Evolutionary conservation across 2,329 filamentous ascomycete species (phyloP), one percentile per base, ranked within the genome.

Genomic region (Ophiostoma pallidulum): DNA sequence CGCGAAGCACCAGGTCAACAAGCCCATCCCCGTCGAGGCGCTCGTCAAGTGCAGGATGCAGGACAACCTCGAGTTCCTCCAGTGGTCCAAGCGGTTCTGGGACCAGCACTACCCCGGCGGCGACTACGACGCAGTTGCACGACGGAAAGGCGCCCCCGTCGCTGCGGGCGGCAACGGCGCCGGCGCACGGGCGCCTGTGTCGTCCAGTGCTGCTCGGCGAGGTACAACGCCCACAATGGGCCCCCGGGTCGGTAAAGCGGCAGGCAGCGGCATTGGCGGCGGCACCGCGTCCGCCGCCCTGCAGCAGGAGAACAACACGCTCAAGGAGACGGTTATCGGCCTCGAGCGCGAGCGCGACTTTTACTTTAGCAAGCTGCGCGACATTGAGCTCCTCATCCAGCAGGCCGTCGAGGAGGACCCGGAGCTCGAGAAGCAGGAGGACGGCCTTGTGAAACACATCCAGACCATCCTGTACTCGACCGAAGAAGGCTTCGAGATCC

Each of bases 11-110:
- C 74, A 81, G 55, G 77, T 98, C 71, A 90, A 97, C 60, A 89
- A 89, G 64, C 84, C 85, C 24, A 82, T 98, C 58, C 88, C 88
- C 51, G 88, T 97, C 64, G 81, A 95, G 66, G 74, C 77, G 50
- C 81, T 98, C 51, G 80, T 92, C 60, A 98, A 97, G 69, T 98
- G 92, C 76, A 96, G 95, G 75, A 98, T 98, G 91, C 92, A 98
- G 76, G 92, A 98, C 68, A 98, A 98, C 72, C 85, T 98, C 59
- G 92, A 97, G 64, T 98, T 98, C 66, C 75, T 98, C 52, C 92
- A 98, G 71, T 98, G 89, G 85, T 83, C 83, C 51, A 98, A 98
- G 78, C 76, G 78, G 58, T 96, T 89, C 73, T 98, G 92, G 92
- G 92, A 98, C 62, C 87, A 96, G 64, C 89, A 96, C 74, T 98